Evolutionary conservation across 139 green algal species (phyloP), one percentile per base, ranked within the genome.

Genomic region (Chlamydomonas applanata): DNA sequence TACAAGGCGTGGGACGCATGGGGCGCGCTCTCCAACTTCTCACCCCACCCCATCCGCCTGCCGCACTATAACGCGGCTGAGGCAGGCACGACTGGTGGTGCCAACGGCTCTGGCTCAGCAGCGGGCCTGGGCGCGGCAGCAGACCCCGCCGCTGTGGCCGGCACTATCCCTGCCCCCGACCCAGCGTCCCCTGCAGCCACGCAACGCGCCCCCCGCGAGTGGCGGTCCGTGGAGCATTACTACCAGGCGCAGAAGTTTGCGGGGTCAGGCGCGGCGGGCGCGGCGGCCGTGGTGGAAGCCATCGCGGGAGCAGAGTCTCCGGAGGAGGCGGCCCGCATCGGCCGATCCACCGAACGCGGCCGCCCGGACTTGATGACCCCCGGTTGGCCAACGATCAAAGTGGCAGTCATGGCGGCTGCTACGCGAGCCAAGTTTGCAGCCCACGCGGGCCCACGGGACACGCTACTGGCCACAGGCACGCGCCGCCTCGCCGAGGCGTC

Each of bases 1-100:
- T 99, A 97, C 85, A 99, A 99, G 79, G 77, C 91, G 0, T 99
- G 96, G 96, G 93, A 99, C 76, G 60, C 75, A 27, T 93, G 93
- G 81, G 96, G 96, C 24, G 85, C 86, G 25, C 81, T 99, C 20
- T 92, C 81, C 59, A 99, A 99, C 86, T 99, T 99, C 83, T 96
- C 92, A 1, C 85, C 91, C 5, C 93, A 98, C 82, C 73, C 90
- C 24, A 92, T 99, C 64, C 11, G 4, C 25, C 88, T 98, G 86
- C 85, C 90, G 2, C 0, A n/a, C 17, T 19, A 16, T 7, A 5
- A 44, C 4, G 16, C 29, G 13, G 27, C 7, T 4, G 61, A n/a
- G 29, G 61, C 30, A 36, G 27, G 4, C 4, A 7, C 5, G 16
- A n/a, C n/a, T n/a, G n/a, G n/a, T n/a, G n/a, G n/a, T n/a, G n/a